Base-by-base conservation (phyloP, 768 basidiomycete species). In the Naematelia aurantialba region DNA sequence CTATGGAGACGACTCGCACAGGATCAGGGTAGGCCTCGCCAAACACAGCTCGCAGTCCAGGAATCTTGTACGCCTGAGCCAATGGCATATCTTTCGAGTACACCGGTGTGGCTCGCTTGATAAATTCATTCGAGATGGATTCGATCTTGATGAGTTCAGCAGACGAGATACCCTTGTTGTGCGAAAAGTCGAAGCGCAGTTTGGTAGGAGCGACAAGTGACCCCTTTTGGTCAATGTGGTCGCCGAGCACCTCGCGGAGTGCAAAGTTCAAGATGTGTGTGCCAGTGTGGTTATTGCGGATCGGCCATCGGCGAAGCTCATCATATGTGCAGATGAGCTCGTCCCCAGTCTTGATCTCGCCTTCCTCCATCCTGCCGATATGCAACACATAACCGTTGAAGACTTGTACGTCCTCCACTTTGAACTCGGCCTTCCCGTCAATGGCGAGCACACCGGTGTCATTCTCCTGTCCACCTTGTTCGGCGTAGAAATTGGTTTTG, bases 21-120 rank as follows among this genome's bases (percentile, higher is more conserved):
- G 96, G 96, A 76, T 98, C 93, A 3, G 96, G 96, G 75, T 99
- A 99, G 0, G 89, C 83, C 79, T 99, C 96, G 46, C 96, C 96
- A 68, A 99, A 99, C 46, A 99, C 96, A 1, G 94, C 96, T 29
- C 96, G 83, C 29, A 98, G 78, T 4, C 96, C 94, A n/a, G 93
- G 84, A 54, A 99, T 94, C 75, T 87, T 85, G 66, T 85, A 85
- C 0, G 91, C 92, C 4, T 82, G 82, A 54, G 83, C 81, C 25
- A 99, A 81, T 48, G 85, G 81, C 52, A 99, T 78, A 49, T 99
- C 90, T 76, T 89, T 87, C 74, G 90, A 87, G 75, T 81, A 96
- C 24, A 98, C 96, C 60, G 82, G 84, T 64, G 91, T 91, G 67
- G 94, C 91, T 75, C 82, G 85, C 72, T 83, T 83, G 77, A 99